Evolutionary conservation across 306 rosid species (phyloP), one percentile per base, ranked within the genome.

Genomic region (Gastrolobium villosum): DNA sequence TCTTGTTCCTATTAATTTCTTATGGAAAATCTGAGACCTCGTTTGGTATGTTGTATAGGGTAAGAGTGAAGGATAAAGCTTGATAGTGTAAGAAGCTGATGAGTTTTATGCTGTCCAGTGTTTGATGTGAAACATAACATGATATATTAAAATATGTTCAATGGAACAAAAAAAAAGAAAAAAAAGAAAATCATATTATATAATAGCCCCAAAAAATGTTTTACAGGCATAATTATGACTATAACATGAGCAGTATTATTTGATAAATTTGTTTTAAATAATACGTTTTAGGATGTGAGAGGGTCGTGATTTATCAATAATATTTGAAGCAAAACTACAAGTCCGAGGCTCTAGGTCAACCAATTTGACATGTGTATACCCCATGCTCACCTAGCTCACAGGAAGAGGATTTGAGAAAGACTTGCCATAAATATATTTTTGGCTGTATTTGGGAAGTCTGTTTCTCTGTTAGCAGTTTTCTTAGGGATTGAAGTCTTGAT

Each of bases 71-170:
- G 20, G 14, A 31, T 57, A 34, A 57, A 32, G 71, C n/a, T 48
- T 46, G 49, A 9, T 4, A 35, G 30, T 34, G 45, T 14, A 32
- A 31, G 31, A 48, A 61, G 49, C 49, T 74, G 54, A 6, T 55
- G 55, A 41, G 46, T 45, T 35, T 61, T 32, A 45, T 60, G 56
- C 36, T 35, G 15, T 74, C 15, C 20, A 59, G 69, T 8, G 66
- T 74, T 74, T 74, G 15, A 43, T 74, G 57, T 43, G 41, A 62
- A 11, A 31, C 45, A 43, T 41, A 43, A 73, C 69, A 59, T 60
- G 61, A 61, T 45, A 45, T 57, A 37, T 44, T 59, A 10, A 45
- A 74, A 46, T 2, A 59, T 55, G 6, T 32, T 20, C 68, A 30
- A 8, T 43, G 56, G 66, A 55, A 73, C 20, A 30, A 7, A 44